phyloP scores from a whole-genome alignment of 192 early-diverging fungal genomes.

The Geranomyces variabilis region DNA sequence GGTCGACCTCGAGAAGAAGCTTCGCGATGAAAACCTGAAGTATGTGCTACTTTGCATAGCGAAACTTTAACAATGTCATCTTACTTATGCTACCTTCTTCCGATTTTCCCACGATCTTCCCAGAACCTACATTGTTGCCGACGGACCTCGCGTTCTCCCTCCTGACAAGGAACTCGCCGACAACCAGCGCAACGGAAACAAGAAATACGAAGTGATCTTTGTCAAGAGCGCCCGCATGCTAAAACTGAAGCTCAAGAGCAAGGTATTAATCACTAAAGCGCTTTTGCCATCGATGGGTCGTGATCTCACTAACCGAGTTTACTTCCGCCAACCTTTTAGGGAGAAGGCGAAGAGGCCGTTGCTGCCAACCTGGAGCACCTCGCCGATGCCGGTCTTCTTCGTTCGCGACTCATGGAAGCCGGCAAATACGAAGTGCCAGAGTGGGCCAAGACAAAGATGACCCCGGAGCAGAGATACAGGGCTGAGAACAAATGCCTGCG shows the following conservation, averaged over 20 bases:
- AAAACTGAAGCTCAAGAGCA: slow-evolving; percentile 16
- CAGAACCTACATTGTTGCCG: slow-evolving; percentile 26
- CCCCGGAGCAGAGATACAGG: slow-evolving; percentile 9
- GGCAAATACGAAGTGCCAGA: slow-evolving; percentile 19
- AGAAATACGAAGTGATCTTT: slow-evolving; percentile 18
- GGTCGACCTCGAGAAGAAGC: slow-evolving; percentile 7
- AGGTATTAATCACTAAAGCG: not conserved
- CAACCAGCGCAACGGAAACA: slow-evolving; percentile 17
- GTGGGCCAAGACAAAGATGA: slow-evolving; percentile 12
- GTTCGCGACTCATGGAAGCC: slow-evolving; percentile 1
- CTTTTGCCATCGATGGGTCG: too few relatives aligned
- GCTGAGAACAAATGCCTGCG: slow-evolving; percentile 17
- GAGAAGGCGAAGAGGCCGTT: not conserved
- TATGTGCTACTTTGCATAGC: not conserved
- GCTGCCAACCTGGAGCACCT: slow-evolving; percentile 13
- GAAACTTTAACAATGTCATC: too few relatives aligned
- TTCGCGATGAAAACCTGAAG: slow-evolving; percentile 10
- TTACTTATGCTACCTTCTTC: too few relatives aligned
- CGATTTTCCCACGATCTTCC: too few relatives aligned
- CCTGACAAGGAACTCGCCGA: slow-evolving; percentile 28
- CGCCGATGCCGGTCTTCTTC: slow-evolving; percentile 15
- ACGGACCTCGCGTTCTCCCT: slow-evolving; percentile 15
- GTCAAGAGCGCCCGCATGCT: slow-evolving; percentile 18
- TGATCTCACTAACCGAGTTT: too few relatives aligned
- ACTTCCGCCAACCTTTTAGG: too few relatives aligned